phyloP scores from a whole-genome alignment of 129 eudicot species.

The Scalesia atractyloides region DNA sequence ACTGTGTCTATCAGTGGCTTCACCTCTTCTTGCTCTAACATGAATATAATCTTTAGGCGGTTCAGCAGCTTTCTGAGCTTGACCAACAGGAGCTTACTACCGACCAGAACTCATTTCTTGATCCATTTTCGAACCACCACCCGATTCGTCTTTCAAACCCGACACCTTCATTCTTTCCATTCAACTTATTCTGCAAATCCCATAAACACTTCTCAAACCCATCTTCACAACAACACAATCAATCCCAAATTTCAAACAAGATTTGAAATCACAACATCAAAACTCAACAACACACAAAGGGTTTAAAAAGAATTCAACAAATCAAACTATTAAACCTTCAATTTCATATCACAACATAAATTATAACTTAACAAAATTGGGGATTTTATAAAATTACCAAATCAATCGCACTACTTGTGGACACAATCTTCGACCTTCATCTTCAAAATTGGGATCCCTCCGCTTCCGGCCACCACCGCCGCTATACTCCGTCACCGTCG shows the following conservation, averaged over 20 bases:
- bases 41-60: constrained; percentile 92
- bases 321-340: not conserved
- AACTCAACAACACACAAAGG: not conserved
- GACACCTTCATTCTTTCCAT: constrained; percentile 48
- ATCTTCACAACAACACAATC: not conserved
- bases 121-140: constrained; percentile 41
- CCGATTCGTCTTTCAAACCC: constrained; percentile 43
- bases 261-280: not conserved
- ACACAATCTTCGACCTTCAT: constrained; percentile 59
- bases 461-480: constrained; percentile 46
- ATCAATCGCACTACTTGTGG: constrained; percentile 55
- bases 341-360: not conserved
- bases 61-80: constrained; percentile 38
- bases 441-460: constrained; percentile 53
- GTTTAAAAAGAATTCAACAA: not conserved
- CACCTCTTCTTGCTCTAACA: constrained; percentile 97
- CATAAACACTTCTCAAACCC: not conserved
- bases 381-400: constrained; percentile 37
- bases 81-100: constrained; percentile 40
- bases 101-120: constrained; percentile 58
- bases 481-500: constrained; percentile 74
- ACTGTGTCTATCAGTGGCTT: constrained; percentile 99
- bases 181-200: constrained; percentile 48
- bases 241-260: not conserved
- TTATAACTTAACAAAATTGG: not conserved